phyloP scores from a whole-genome alignment of 2,329 filamentous ascomycete species.

The Bipolaris oryzae region DNA sequence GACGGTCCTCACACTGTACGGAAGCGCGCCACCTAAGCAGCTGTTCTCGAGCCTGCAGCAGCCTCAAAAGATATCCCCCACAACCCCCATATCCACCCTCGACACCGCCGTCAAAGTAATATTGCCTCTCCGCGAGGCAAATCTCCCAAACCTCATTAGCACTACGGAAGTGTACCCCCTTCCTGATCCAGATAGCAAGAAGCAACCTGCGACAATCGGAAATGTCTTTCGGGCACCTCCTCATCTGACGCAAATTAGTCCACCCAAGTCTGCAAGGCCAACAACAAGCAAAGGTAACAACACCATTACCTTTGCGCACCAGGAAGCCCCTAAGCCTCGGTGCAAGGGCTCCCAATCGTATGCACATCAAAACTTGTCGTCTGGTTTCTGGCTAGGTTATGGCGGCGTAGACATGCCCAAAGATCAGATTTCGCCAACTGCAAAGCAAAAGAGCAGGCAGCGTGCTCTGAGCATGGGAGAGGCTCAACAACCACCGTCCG shows the following conservation, averaged over 20 bases:
- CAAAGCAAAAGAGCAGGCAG: constrained; percentile 72
- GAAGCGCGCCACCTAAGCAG: constrained; percentile 73
- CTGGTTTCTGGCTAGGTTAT: constrained; percentile 70
- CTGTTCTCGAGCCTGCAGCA: constrained; percentile 85
- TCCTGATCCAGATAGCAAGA: constrained; percentile 50
- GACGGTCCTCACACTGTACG: constrained; percentile 76
- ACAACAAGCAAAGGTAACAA: constrained; percentile 64
- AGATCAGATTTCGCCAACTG: constrained; percentile 63
- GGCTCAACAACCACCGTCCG: constrained; percentile 59
- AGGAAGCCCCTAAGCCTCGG: constrained; percentile 58
- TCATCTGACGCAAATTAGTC: constrained; percentile 68
- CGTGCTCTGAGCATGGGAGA: constrained; percentile 70
- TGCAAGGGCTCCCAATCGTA: constrained; percentile 60
- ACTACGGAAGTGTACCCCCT: constrained; percentile 69
- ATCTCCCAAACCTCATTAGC: constrained; percentile 75
- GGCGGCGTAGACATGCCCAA: constrained; percentile 52
- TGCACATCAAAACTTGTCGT: constrained; percentile 67
- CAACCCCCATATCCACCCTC: constrained; percentile 43
- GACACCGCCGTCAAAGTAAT: constrained; percentile 52
- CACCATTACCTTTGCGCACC: constrained; percentile 57
- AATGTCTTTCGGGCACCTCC: constrained; percentile 74
- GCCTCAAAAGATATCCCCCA: constrained; percentile 47
- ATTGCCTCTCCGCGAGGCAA: constrained; percentile 64
- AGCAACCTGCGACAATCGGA: constrained; percentile 69
- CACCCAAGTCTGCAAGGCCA: constrained; percentile 73